Conservation (phyloP, 2,329 filamentous ascomycete species). For the Aspergillus arachidicola region DNA sequence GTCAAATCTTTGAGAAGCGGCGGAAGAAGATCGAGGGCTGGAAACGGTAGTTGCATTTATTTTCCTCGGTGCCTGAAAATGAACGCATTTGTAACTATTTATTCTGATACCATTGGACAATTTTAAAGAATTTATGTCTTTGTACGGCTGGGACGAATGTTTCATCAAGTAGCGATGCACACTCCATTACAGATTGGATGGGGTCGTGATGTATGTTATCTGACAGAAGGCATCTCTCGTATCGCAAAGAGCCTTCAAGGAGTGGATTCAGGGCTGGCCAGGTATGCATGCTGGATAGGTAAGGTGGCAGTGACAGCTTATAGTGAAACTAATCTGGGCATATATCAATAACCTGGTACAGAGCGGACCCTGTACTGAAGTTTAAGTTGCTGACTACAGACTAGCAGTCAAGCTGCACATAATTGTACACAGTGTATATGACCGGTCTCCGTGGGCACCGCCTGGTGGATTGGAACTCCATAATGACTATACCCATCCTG, state of each 20-base stretch:
- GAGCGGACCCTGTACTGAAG: background rate
- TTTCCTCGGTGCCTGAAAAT: background rate
- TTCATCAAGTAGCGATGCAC: background rate
- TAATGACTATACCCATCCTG: too few species aligned
- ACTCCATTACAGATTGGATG: background rate
- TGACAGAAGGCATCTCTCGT: background rate
- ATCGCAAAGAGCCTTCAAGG: background rate
- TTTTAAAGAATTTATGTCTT: background rate
- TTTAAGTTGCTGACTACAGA: background rate
- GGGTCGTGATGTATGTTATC: background rate
- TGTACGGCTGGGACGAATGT: background rate
- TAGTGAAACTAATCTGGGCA: background rate
- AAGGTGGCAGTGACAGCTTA: background rate
- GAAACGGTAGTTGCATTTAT: slow-evolving; percentile 34
- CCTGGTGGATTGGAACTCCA: too few species aligned
- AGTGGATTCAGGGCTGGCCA: background rate
- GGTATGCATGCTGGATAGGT: background rate
- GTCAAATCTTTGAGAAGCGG: slow-evolving; percentile 58
- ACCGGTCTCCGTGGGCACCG: background rate
- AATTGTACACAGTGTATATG: background rate
- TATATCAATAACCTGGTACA: background rate
- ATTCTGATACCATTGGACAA: slow-evolving; percentile 9
- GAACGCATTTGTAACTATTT: slow-evolving; percentile 4
- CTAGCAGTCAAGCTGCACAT: background rate
- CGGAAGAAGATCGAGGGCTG: slow-evolving; percentile 48